Evolutionary conservation across 345 rosid genomes (phyloP).

Genomic region (Anastatica hierochuntica): DNA sequence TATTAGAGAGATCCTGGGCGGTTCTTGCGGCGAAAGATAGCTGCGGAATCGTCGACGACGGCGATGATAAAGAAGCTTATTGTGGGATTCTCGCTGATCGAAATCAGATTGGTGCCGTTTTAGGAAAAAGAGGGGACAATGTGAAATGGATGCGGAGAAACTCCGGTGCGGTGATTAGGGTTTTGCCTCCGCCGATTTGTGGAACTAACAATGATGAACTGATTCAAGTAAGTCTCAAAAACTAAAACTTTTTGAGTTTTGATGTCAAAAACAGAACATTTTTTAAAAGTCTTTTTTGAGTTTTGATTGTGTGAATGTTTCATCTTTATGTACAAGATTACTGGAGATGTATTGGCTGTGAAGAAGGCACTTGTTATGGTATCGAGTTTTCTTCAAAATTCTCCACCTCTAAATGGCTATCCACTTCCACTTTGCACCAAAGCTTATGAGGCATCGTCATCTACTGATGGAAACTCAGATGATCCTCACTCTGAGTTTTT

Average conservation of each 20-base stretch:
- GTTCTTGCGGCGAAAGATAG: constrained; percentile 25
- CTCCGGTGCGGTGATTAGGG: constrained; percentile 45
- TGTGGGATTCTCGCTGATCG: constrained; percentile 50
- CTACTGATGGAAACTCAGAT: constrained; percentile 12
- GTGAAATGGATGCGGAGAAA: constrained; percentile 37
- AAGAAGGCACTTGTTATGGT: constrained; percentile 59
- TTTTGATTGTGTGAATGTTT: background rate
- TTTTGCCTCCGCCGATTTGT: constrained; percentile 47
- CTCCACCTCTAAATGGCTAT: constrained; percentile 32
- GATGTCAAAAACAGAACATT: too few species aligned
- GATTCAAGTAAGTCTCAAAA: constrained; percentile 66
- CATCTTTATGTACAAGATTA: constrained; percentile 31
- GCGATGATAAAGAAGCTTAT: constrained; percentile 28
- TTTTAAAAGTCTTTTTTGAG: too few species aligned
- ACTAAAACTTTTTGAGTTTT: too few species aligned
- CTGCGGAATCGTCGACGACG: constrained; percentile 14
- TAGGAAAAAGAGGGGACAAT: constrained; percentile 40
- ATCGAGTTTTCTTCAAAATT: constrained; percentile 34
- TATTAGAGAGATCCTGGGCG: constrained; percentile 51
- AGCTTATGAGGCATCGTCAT: constrained; percentile 28
- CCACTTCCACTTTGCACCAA: constrained; percentile 27
- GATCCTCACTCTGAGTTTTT: constrained; percentile 43
- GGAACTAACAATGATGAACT: constrained; percentile 36
- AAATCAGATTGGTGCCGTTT: constrained; percentile 41
- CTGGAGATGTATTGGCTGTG: constrained; percentile 43